These are phyloP conservation scores for Diplodia sapinea DNA, from an alignment of 2,329 filamentous ascomycete species.

Conservation along the genomic window DNA sequence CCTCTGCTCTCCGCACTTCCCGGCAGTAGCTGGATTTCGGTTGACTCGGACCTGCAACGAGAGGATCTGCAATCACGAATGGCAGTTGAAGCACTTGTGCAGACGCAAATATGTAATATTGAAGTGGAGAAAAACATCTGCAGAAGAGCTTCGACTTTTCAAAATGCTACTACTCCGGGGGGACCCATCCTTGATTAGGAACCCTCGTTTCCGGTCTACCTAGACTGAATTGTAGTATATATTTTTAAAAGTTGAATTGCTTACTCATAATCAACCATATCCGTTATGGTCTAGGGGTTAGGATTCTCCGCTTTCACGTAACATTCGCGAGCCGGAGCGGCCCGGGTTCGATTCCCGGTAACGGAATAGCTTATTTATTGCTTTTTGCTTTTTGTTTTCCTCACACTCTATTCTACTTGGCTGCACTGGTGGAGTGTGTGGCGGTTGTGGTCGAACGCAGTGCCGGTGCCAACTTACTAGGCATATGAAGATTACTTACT, in stretches of 20 bases:
- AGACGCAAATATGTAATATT: background rate
- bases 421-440: background rate
- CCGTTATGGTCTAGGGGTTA: slow-evolving; percentile 33
- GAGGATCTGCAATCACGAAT: background rate
- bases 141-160: background rate
- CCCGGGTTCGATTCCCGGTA: slow-evolving; percentile 32
- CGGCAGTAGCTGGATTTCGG: background rate
- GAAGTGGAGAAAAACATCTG: background rate
- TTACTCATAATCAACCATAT: slow-evolving; percentile 11
- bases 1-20: background rate
- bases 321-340: slow-evolving; percentile 16
- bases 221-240: background rate
- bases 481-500: too few species aligned
- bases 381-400: background rate
- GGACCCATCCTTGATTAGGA: background rate
- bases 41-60: too few species aligned
- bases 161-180: too few species aligned
- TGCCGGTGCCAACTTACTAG: background rate
- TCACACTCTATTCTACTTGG: background rate
- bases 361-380: slow-evolving; percentile 8
- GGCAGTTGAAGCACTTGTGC: background rate
- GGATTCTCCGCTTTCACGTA: slow-evolving; percentile 30
- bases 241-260: fast-evolving
- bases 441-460: background rate
- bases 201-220: background rate